A percentile compares a stretch with the other conserved stretches of the same genome.
These are phyloP conservation scores for Schizonepeta tenuifolia DNA, from an alignment of 257 asterid species.

Conservation along the genomic window DNA sequence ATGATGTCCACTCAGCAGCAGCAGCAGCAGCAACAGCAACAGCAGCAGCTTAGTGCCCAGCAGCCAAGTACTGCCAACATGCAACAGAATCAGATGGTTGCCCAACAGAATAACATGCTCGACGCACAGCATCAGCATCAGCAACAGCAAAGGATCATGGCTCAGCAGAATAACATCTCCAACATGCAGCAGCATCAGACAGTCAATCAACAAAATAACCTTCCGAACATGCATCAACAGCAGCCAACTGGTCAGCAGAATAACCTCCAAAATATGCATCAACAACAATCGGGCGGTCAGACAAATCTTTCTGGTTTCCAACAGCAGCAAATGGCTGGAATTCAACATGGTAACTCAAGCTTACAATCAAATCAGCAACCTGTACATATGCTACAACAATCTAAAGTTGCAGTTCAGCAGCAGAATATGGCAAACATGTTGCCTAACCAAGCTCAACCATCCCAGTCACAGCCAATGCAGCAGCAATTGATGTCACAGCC, in stretches of 20 bases:
- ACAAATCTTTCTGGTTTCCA: conserved; percentile 73
- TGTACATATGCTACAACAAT: conserved; percentile 70
- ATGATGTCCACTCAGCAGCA: conserved; percentile 63
- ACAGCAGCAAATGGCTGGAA: conserved; percentile 83
- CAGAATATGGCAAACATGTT: conserved; percentile 58
- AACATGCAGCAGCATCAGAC: conserved; percentile 77
- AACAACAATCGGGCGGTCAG: conserved; percentile 73
- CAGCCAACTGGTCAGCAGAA: conserved; percentile 76
- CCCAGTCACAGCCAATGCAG: conserved; percentile 73
- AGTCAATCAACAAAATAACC: conserved; percentile 70
- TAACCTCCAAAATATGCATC: conserved; percentile 74
- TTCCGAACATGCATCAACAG: conserved; percentile 74
- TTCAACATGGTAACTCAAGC: conserved; percentile 69
- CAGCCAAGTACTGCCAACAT: conserved; percentile 67
- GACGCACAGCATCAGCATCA: conserved; percentile 73
- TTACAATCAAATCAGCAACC: conserved; percentile 70
- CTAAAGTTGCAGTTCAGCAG: conserved; percentile 76
- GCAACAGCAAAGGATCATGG: conserved; percentile 66
- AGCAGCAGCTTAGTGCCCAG: conserved; percentile 60
- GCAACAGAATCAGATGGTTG: conserved; percentile 77
- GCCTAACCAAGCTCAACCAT: conserved; percentile 75
- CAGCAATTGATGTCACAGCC: conserved; percentile 90
- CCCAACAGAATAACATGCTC: conserved; percentile 68
- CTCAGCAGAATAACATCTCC: conserved; percentile 71
- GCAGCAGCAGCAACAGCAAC: conserved; percentile 60